Base-by-base conservation (phyloP, 129 eudicot species). In the Pittosporum tobira region DNA sequence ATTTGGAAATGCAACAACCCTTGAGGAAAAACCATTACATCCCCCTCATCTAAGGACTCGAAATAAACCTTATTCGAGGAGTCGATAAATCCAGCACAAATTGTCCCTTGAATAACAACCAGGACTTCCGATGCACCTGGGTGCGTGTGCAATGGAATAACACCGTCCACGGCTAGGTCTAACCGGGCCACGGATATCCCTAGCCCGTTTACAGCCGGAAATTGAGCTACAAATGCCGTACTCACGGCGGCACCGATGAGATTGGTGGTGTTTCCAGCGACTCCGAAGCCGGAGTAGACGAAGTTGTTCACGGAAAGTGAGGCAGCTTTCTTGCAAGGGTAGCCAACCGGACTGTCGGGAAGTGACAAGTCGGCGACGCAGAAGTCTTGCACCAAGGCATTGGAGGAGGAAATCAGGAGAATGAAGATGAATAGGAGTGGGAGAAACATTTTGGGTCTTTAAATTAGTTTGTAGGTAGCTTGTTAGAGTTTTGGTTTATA, bases 111-210 rank as follows among this genome's bases (percentile, higher is more conserved):
- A 18, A 80, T 65, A 18, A 86, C 94, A 56, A 83, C 66, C 30
- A 86, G 71, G 12, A 86, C 36, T 43, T 90, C 98, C 0, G 95
- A 85, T 29, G 69, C 95, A 0, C 84, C 95, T 1, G 97, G 95
- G 68, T 90, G 98, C 0, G 95, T 90, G 87, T 90, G 98, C 71
- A 90, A 62, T n/a, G 98, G 98, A 53, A 90, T 64, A 5, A 90
- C 98, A 16, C 98, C 98, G 0, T 74, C 94, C 19, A 11, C 30
- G 5, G 87, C 95, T 4, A 90, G 61, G 79, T 90, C 98, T 30
- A 86, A 52, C 44, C 97, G 68, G 23, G 89, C 95, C 4, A 72
- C 7, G 36, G 95, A 90, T 1, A 86, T 16, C 2, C 95, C 95
- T 0, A 85, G 94, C 31, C 98, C 98, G 31, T 90, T 90, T 23